These are phyloP conservation scores for Claviceps sp. DNA, from an alignment of 2,329 filamentous ascomycete species.

Conservation along the genomic window DNA sequence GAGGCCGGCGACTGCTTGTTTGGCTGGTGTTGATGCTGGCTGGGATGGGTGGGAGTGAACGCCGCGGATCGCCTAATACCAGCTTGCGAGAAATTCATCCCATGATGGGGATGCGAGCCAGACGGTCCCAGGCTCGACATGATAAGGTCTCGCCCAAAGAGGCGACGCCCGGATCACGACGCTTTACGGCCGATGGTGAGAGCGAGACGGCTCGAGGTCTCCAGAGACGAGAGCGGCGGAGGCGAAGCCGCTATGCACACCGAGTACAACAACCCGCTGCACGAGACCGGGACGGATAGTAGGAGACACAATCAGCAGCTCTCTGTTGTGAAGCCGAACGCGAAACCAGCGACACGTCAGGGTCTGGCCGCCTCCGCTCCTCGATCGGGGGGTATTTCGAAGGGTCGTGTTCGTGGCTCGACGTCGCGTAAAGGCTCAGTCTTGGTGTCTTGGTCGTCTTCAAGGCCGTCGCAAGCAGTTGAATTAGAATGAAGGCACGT, in stretches of 20 bases:
- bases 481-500: slow-evolving; percentile 4
- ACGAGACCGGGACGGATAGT: not conserved
- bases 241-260: not conserved
- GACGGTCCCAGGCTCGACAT: slow-evolving; percentile 38
- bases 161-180: not conserved
- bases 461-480: slow-evolving; percentile 4
- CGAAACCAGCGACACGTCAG: slow-evolving; percentile 4
- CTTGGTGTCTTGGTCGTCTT: slow-evolving; percentile 1
- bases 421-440: not conserved
- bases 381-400: not conserved
- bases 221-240: not conserved
- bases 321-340: not conserved
- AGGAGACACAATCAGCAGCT: not conserved
- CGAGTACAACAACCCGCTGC: not conserved
- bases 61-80: slow-evolving; percentile 30
- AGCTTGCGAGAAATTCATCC: slow-evolving; percentile 39
- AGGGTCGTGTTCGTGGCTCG: slow-evolving; percentile 1
- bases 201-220: slow-evolving; percentile 1
- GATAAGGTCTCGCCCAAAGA: slow-evolving; percentile 9
- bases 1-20: slow-evolving; percentile 43
- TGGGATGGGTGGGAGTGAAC: slow-evolving; percentile 34
- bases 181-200: not conserved
- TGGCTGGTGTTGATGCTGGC: slow-evolving; percentile 35
- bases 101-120: slow-evolving; percentile 38
- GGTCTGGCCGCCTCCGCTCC: slow-evolving; percentile 3